Conservation (phyloP, 2,329 filamentous ascomycete genomes). For the Tricladium varicosporioides region DNA sequence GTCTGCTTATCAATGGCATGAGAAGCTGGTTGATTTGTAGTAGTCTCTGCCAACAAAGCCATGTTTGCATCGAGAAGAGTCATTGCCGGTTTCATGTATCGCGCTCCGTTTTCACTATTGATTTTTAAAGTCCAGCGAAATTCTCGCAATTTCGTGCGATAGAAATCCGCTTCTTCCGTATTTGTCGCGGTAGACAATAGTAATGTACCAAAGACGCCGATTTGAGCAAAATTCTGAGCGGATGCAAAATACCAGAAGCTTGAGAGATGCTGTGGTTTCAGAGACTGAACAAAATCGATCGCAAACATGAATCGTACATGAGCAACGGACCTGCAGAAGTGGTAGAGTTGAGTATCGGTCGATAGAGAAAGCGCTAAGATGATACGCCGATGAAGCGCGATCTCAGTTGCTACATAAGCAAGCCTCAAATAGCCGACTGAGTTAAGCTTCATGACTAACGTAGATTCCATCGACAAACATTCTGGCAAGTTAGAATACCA, state of each 20-base stretch:
- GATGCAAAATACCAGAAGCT: slow-evolving; percentile 47
- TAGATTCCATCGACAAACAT: slow-evolving; percentile 44
- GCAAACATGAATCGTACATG: slow-evolving; percentile 40
- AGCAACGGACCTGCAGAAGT: slow-evolving; percentile 35
- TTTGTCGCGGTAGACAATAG: slow-evolving; percentile 29
- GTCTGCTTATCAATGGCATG: background rate
- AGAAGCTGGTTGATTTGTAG: background rate
- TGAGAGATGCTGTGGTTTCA: slow-evolving; percentile 45
- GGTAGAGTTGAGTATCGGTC: slow-evolving; percentile 22
- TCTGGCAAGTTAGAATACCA: slow-evolving; percentile 48
- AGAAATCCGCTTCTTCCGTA: slow-evolving; percentile 25
- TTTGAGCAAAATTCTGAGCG: slow-evolving; percentile 42
- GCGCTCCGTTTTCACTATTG: slow-evolving; percentile 29
- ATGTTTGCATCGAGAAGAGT: slow-evolving; percentile 27
- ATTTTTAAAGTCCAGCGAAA: slow-evolving; percentile 31
- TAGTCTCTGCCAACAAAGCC: slow-evolving; percentile 17
- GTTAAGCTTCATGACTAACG: slow-evolving; percentile 41
- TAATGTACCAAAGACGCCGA: slow-evolving; percentile 42
- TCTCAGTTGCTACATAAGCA: slow-evolving; percentile 50
- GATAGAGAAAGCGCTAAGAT: slow-evolving; percentile 41
- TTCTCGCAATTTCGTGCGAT: slow-evolving; percentile 25
- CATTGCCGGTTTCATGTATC: slow-evolving; percentile 29
- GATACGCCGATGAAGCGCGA: slow-evolving; percentile 49
- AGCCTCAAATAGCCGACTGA: slow-evolving; percentile 47
- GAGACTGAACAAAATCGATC: slow-evolving; percentile 40